Conservation (phyloP, 106 monocot species). For the Xerophyta viscosa region DNA sequence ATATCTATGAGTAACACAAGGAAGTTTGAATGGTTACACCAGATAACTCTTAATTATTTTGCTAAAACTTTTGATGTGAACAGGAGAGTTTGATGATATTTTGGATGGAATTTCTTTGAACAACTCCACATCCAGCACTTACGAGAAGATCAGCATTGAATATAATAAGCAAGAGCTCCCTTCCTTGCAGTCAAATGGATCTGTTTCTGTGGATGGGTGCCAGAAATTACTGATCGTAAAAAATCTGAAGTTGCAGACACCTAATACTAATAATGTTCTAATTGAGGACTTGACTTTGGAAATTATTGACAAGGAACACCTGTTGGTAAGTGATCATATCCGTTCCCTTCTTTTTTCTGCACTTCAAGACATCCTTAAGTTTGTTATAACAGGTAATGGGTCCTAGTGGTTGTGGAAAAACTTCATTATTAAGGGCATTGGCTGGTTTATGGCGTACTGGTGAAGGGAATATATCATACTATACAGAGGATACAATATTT, state of each 20-base stretch:
- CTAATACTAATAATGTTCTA: slow-evolving; percentile 53
- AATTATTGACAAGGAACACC: slow-evolving; percentile 66
- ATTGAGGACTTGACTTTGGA: slow-evolving; percentile 57
- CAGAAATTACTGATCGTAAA: slow-evolving; percentile 52
- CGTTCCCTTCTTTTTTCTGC: too few species aligned
- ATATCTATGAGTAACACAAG: too few species aligned
- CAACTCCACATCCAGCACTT: slow-evolving; percentile 14
- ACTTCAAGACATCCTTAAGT: too few species aligned
- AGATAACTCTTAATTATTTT: too few species aligned
- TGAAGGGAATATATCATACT: slow-evolving; percentile 57
- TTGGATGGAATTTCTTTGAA: slow-evolving; percentile 50
- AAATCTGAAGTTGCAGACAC: slow-evolving; percentile 81
- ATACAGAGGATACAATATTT: slow-evolving; percentile 19
- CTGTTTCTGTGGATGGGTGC: slow-evolving; percentile 10
- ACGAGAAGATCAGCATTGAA: slow-evolving; percentile 33
- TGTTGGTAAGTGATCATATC: slow-evolving; percentile 45
- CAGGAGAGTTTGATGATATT: slow-evolving; percentile 97
- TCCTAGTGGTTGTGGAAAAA: slow-evolving; percentile 96
- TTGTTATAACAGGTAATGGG: slow-evolving; percentile 89
- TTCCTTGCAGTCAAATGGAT: slow-evolving; percentile 50
- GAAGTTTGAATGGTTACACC: too few species aligned
- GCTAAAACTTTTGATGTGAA: neutral
- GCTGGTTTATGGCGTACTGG: slow-evolving; percentile 90
- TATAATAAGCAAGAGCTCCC: slow-evolving; percentile 14
- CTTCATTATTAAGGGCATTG: slow-evolving; percentile 86